These are phyloP conservation scores for Chaetomiaceae sp. DNA, from an alignment of 2,329 filamentous ascomycete species.

Conservation along the genomic window DNA sequence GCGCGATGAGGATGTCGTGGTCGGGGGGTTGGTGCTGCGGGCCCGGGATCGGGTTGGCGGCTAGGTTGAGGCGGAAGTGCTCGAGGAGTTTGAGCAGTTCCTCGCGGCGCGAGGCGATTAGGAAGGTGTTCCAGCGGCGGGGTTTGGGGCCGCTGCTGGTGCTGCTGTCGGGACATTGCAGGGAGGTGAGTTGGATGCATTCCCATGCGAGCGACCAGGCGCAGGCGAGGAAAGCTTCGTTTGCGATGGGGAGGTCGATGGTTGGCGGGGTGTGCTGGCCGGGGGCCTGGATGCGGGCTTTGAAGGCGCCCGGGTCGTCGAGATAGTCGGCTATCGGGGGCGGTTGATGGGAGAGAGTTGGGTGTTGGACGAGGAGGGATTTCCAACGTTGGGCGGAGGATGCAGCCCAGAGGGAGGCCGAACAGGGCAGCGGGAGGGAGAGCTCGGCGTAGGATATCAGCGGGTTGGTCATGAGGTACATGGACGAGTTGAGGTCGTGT, in stretches of 20 bases:
- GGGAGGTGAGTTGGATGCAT: constrained; percentile 1
- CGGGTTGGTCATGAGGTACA: constrained; percentile 3
- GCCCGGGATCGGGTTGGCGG: too few species aligned
- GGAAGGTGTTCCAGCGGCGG: not conserved
- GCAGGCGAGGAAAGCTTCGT: constrained; percentile 6
- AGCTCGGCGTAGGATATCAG: constrained; percentile 8
- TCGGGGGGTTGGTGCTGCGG: not conserved
- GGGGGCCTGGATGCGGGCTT: not conserved
- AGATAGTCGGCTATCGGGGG: not conserved
- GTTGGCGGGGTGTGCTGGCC: too few species aligned
- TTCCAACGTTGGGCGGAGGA: not conserved
- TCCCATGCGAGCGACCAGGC: constrained; percentile 4
- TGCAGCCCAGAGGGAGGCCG: not conserved
- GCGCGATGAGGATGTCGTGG: not conserved
- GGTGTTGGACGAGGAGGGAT: not conserved
- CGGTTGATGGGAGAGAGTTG: not conserved
- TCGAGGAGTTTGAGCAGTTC: not conserved
- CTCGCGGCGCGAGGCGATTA: not conserved
- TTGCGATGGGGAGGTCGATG: not conserved
- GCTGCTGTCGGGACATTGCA: not conserved
- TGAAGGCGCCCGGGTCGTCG: constrained; percentile 1
- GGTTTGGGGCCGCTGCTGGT: not conserved
- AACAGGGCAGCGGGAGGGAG: not conserved
- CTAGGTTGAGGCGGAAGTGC: constrained; percentile 1
- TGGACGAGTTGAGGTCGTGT: constrained; percentile 2